Evolutionary conservation across 1,284 basidiomycete genomes (phyloP), one percentile per base, ranked within the genome.

Genomic region (Afroboletus lepidellus): DNA sequence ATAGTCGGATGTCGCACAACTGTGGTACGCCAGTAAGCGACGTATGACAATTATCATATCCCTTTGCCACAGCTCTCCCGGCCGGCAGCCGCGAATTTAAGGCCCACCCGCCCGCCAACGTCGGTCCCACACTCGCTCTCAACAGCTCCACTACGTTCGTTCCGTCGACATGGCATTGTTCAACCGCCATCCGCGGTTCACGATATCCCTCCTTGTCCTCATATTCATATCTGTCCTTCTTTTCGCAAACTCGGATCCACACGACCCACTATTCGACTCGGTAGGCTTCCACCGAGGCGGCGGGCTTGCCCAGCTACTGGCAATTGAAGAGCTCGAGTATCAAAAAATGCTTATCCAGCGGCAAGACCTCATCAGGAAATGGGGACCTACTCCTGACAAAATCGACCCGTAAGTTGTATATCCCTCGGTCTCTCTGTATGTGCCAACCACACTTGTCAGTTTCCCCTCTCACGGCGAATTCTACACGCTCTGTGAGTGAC

Each of bases 401-500:
- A 52, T 67, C 24, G 62, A 60, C 24, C 55, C 67, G 66, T 67
- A 29, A 47, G 66, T 51, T 11, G 18, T 30, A 5, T 24, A 21
- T 11, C 13, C 32, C 13, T 39, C 13, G 20, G 1, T 21, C 29
- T 13, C 25, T 46, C 2, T 16, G 9, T 23, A 8, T 30, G 16
- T 13, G 13, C 41, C 11, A 46, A 52, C 33, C 6, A 11, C 20
- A 29, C 21, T 24, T 8, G 11, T 34, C 23, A 67, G 69, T 2
- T 67, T 67, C 23, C 65, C 65, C 5, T 67, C 67, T n/a, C 48
- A 64, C 34, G 67, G 69, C 41, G 66, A 70, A 41, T 67, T 58
- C 41, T 70, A 70, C 41, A 72, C 71, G 0, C 58, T 72, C 18
- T 70, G 69, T 72, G 46, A 50, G 71, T 39, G 0, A 36, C 16